Conservation (phyloP, 2,329 filamentous ascomycete species). For the Calcarisporium arbuscula region DNA sequence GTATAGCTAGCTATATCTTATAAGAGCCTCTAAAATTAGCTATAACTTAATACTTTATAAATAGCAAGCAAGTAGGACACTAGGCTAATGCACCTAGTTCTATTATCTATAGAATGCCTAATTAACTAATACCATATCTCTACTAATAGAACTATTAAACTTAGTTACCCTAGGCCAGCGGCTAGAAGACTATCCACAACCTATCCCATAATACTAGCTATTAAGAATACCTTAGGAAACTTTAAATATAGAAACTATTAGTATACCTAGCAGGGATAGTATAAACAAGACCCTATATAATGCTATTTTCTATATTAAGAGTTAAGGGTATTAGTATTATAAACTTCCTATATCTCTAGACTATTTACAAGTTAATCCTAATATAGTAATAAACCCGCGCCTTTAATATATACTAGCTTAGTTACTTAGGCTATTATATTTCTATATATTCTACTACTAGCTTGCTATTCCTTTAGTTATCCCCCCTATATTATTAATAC, state of each 20-base stretch:
- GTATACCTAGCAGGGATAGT: background rate
- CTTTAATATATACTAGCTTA: background rate
- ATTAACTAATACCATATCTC: background rate
- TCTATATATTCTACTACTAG: background rate
- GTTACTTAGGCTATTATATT: background rate
- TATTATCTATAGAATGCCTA: background rate
- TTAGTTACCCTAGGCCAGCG: background rate
- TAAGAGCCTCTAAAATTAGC: background rate
- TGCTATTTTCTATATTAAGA: background rate
- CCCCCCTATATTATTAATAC: background rate
- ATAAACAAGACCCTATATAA: background rate
- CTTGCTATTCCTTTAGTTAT: background rate
- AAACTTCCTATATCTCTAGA: background rate
- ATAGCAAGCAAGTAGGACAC: background rate
- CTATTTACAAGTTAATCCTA: background rate
- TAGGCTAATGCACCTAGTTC: background rate
- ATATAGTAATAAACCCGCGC: slow-evolving; percentile 1
- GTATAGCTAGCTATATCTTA: background rate
- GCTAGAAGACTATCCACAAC: background rate
- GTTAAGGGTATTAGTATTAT: background rate
- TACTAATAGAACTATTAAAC: background rate
- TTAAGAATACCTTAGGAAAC: background rate
- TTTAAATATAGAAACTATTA: background rate
- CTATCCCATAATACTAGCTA: background rate
- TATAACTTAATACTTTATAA: slow-evolving; percentile 1